Evolutionary conservation across 1,139 yeast genomes (phyloP).

Genomic region (Citeromyces siamensis): DNA sequence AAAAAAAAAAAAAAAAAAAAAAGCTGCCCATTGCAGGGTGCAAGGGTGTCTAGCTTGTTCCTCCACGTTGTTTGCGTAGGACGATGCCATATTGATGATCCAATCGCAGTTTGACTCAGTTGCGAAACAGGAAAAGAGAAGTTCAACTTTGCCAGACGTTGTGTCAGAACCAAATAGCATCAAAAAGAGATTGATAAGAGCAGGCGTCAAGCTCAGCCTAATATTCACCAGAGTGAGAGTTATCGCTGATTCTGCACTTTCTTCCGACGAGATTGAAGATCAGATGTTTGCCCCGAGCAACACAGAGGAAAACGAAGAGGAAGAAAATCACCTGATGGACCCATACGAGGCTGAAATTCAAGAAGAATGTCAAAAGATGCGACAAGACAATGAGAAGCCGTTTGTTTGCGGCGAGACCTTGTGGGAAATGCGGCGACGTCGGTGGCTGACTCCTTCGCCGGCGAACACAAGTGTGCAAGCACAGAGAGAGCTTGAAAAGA

Average conservation of each 20-base stretch:
- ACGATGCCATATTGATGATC: conserved; percentile 3
- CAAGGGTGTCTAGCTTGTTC: background rate
- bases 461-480: conserved; percentile 14
- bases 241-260: conserved; percentile 30
- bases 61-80: background rate
- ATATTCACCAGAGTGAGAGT: conserved; percentile 23
- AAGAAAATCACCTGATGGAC: conserved; percentile 5
- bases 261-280: conserved; percentile 27
- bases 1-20: background rate
- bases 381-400: background rate
- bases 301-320: conserved; percentile 6
- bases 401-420: conserved; percentile 19
- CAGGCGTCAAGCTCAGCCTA: conserved; percentile 23
- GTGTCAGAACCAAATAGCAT: conserved; percentile 6
- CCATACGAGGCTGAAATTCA: background rate
- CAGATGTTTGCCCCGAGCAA: conserved; percentile 23
- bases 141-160: conserved; percentile 2
- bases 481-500: conserved; percentile 14
- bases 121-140: conserved; percentile 1
- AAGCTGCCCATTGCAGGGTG: background rate
- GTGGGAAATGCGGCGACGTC: conserved; percentile 47
- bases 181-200: conserved; percentile 12
- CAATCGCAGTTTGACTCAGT: conserved; percentile 4
- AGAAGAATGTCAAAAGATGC: background rate
- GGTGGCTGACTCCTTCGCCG: conserved; percentile 38